Percentiles rank a stretch among this genome's conserved stretches.
Evolutionary conservation across 768 basidiomycete genomes (phyloP).

Genomic region (Austroboletus eburneus): DNA sequence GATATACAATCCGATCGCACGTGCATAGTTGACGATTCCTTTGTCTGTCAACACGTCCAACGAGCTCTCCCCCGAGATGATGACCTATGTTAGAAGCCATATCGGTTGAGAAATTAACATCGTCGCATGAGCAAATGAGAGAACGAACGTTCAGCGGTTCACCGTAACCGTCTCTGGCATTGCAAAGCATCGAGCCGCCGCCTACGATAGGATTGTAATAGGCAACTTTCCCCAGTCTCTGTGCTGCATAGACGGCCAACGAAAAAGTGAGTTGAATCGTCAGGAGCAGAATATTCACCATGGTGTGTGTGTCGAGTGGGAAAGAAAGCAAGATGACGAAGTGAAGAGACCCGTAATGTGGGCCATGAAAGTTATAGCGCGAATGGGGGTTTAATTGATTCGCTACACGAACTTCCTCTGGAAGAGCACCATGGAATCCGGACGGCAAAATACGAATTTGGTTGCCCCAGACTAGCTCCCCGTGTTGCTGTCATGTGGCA

Average conservation of each 20-base stretch:
- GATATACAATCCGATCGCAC: slow-evolving; percentile 59
- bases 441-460: too few relatives aligned
- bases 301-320: too few relatives aligned
- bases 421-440: too few relatives aligned
- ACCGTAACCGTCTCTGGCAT: slow-evolving; percentile 36
- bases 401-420: too few relatives aligned
- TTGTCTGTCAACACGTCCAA: slow-evolving; percentile 49
- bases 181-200: slow-evolving; percentile 44
- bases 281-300: too few relatives aligned
- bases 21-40: slow-evolving; percentile 57
- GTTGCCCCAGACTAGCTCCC: too few relatives aligned
- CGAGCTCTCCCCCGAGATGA: slow-evolving; percentile 63
- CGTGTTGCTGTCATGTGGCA: too few relatives aligned
- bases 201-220: slow-evolving; percentile 33
- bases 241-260: background rate
- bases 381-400: too few relatives aligned
- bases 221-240: slow-evolving; percentile 11
- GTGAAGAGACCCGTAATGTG: too few relatives aligned
- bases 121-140: background rate
- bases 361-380: too few relatives aligned
- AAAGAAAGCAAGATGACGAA: too few relatives aligned
- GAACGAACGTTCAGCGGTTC: slow-evolving; percentile 42
- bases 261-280: slow-evolving; percentile 3
- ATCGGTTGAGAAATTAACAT: background rate
- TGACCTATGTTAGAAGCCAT: slow-evolving; percentile 37